phyloP scores from a whole-genome alignment of 768 basidiomycete species.

The Chalciporus chontae region DNA sequence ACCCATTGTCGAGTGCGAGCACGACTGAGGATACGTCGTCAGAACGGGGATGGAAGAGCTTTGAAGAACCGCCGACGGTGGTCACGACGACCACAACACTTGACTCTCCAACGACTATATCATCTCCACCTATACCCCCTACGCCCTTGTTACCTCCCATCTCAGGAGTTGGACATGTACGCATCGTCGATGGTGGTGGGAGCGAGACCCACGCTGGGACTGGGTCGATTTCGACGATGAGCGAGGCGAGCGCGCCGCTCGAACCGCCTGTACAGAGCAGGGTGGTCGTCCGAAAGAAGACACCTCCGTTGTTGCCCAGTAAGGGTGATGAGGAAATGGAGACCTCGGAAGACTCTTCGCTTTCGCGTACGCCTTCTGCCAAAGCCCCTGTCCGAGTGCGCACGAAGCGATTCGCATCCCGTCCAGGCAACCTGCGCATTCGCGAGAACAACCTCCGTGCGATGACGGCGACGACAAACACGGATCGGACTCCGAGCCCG shows the following conservation, averaged over 20 bases:
- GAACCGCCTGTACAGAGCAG: conserved; percentile 27
- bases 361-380: conserved; percentile 30
- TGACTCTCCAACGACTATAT: conserved; percentile 39
- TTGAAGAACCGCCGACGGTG: conserved; percentile 15
- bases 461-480: conserved; percentile 12
- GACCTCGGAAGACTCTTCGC: conserved; percentile 40
- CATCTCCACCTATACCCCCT: conserved; percentile 37
- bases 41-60: conserved; percentile 30
- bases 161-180: conserved; percentile 11
- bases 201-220: conserved; percentile 23
- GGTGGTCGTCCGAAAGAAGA: conserved; percentile 37
- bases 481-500: conserved; percentile 39
- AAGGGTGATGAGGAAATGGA: conserved; percentile 28
- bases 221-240: conserved; percentile 31
- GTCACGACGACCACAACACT: conserved; percentile 10
- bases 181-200: conserved; percentile 28
- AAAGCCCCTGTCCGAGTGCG: conserved; percentile 43
- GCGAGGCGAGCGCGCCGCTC: conserved; percentile 21
- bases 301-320: conserved; percentile 25
- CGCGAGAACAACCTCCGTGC: conserved; percentile 28
- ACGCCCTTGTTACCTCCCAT: conserved; percentile 34
- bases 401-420: conserved; percentile 46
- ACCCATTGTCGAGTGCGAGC: conserved; percentile 17
- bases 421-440: conserved; percentile 48
- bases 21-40: conserved; percentile 20